Base-by-base conservation (phyloP, 768 basidiomycete species). In the Termitomyces sp. region DNA sequence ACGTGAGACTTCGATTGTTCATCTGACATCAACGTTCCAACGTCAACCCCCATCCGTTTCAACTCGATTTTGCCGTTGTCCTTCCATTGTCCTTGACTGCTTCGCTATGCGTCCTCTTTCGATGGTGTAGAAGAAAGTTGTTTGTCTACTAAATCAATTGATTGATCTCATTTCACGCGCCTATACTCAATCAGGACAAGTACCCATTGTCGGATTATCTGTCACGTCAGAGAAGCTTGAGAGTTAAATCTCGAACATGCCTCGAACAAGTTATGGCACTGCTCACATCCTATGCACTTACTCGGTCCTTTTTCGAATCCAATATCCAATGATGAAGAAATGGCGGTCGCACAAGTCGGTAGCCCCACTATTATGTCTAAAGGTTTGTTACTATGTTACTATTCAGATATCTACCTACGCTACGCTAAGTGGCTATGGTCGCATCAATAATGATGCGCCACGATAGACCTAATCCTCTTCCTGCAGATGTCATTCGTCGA, bases 1-100 rank as follows among this genome's bases (percentile, higher is more conserved):
- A 66, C 65, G 65, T 66, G 65, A 45, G 64, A 32, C 40, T 43
- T 4, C 34, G 55, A 42, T 62, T 45, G n/a, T 51, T 36, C 58
- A 62, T 60, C 25, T 25, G 25, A 25, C 25, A 25, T 25, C 25
- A 25, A 25, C 25, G 25, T 25, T 25, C 25, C 25, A 25, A 25
- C 25, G 25, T 25, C 55, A 57, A 31, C 40, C 53, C 6, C 31
- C 58, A 52, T 50, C 57, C 32, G 32, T 36, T 40, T 14, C 56
- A 25, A 25, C 56, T 57, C 45, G 15, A 47, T 37, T 14, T 37
- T 45, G 56, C 46, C 31, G 25, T 31, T 48, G 47, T 25, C 25
- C 25, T 25, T 25, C 25, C 25, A 25, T 25, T 25, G 25, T 25
- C 5, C 34, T 48, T 38, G 56, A 57, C 56, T 47, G 32, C 25